Percentiles rank a stretch among this genome's conserved stretches.
Evolutionary conservation across 164 flowering plant genomes (phyloP).

Genomic region (Magnolia kwangsiensis): DNA sequence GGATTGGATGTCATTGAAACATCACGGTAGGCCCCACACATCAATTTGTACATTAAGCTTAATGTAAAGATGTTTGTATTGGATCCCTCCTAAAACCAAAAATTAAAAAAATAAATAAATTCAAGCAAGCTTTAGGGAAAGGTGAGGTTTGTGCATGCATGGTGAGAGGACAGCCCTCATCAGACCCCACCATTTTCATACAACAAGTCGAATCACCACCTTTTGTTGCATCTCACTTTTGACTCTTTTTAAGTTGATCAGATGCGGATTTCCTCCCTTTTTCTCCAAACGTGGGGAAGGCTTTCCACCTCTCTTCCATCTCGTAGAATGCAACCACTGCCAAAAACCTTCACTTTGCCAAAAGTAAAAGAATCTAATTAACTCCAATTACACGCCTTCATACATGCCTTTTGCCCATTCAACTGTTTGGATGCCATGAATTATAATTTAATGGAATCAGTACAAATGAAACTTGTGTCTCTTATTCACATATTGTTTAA

Average conservation of each 20-base stretch:
- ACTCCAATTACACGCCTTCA: not conserved
- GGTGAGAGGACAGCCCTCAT: not conserved
- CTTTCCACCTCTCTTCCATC: not conserved
- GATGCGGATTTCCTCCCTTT: constrained; percentile 9
- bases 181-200: not conserved
- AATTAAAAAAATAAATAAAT: too few relatives aligned
- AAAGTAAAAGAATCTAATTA: not conserved
- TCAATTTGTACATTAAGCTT: too few relatives aligned
- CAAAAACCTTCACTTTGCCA: not conserved
- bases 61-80: too few relatives aligned
- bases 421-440: not conserved
- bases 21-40: too few relatives aligned
- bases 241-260: constrained; percentile 21
- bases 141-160: not conserved
- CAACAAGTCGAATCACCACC: not conserved
- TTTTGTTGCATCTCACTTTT: constrained; percentile 2
- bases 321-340: not conserved
- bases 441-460: not conserved
- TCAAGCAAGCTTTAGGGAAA: not conserved
- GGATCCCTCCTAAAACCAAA: too few relatives aligned
- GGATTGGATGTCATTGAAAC: too few relatives aligned
- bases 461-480: not conserved
- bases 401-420: not conserved
- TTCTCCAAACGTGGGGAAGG: constrained; percentile 2
- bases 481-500: not conserved